Conservation (phyloP, 306 rosid species). For the Oxytropis ochrocephala region DNA sequence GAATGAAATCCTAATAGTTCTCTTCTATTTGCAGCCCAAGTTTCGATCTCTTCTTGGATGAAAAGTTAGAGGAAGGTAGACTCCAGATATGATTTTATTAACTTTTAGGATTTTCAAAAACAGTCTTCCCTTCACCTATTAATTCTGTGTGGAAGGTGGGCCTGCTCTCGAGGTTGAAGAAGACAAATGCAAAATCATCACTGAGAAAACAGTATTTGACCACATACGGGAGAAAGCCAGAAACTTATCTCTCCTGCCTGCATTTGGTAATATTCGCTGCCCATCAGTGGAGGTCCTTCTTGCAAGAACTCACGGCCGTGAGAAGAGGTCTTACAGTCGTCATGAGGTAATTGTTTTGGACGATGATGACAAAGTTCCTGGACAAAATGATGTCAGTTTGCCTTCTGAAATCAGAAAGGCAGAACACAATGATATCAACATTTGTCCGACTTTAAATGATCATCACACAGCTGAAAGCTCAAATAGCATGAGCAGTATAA, state of each 20-base stretch:
- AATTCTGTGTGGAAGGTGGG: slow-evolving; percentile 40
- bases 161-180: slow-evolving; percentile 33
- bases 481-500: slow-evolving; percentile 19
- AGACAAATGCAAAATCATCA: slow-evolving; percentile 48
- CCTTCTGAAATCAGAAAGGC: slow-evolving; percentile 30
- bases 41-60: slow-evolving; percentile 71
- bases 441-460: slow-evolving; percentile 13
- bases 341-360: slow-evolving; percentile 48
- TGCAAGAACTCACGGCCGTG: slow-evolving; percentile 42
- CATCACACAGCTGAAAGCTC: slow-evolving; percentile 32
- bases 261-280: slow-evolving; percentile 38
- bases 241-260: slow-evolving; percentile 42
- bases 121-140: slow-evolving; percentile 19
- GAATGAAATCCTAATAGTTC: slow-evolving; percentile 11
- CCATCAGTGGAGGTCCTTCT: slow-evolving; percentile 44
- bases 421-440: slow-evolving; percentile 14
- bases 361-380: slow-evolving; percentile 36
- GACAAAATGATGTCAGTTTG: slow-evolving; percentile 24
- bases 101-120: not conserved
- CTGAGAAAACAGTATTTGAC: slow-evolving; percentile 74
- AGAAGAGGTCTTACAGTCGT: slow-evolving; percentile 40
- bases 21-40: slow-evolving; percentile 58
- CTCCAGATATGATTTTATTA: not conserved
- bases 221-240: slow-evolving; percentile 89
- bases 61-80: slow-evolving; percentile 60